Evolutionary conservation across 2,329 filamentous ascomycete genomes (phyloP).

Genomic region (Pseudocercospora fijiensis): DNA sequence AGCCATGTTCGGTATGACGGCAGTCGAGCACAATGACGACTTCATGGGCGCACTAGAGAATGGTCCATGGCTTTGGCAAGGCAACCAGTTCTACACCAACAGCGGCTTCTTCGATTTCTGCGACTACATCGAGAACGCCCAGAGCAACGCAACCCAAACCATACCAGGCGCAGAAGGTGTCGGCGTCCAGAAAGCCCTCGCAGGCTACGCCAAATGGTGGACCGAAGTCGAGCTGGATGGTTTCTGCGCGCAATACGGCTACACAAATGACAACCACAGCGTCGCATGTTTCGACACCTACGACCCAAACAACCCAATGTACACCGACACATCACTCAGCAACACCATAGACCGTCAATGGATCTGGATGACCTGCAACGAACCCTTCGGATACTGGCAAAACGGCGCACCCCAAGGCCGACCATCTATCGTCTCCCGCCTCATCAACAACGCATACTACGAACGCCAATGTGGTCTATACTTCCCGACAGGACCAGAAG

Average conservation of each 20-base stretch:
- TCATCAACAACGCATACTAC: conserved; percentile 54
- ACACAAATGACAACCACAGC: conserved; percentile 38
- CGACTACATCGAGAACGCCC: conserved; percentile 42
- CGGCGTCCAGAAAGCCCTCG: conserved; percentile 53
- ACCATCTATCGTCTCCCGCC: conserved; percentile 54
- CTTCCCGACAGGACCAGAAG: conserved; percentile 53
- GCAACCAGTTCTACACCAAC: conserved; percentile 49
- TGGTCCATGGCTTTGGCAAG: conserved; percentile 61
- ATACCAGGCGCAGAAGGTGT: conserved; percentile 47
- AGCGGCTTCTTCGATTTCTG: conserved; percentile 49
- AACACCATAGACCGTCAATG: conserved; percentile 56
- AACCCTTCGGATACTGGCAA: conserved; percentile 61
- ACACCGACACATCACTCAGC: conserved; percentile 49
- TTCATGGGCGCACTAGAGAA: conserved; percentile 55
- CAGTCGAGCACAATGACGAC: conserved; percentile 54
- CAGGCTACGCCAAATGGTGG: conserved; percentile 57
- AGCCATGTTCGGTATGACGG: conserved; percentile 52
- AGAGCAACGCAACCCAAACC: not conserved
- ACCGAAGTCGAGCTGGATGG: conserved; percentile 48
- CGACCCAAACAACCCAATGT: conserved; percentile 52
- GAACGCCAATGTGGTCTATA: conserved; percentile 56
- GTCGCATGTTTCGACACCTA: conserved; percentile 56
- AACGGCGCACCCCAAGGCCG: conserved; percentile 50
- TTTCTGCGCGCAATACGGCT: conserved; percentile 48
- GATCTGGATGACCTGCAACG: conserved; percentile 63